phyloP scores from a whole-genome alignment of 495 filamentous ascomycete species.

The Endocarpon pusillum region DNA sequence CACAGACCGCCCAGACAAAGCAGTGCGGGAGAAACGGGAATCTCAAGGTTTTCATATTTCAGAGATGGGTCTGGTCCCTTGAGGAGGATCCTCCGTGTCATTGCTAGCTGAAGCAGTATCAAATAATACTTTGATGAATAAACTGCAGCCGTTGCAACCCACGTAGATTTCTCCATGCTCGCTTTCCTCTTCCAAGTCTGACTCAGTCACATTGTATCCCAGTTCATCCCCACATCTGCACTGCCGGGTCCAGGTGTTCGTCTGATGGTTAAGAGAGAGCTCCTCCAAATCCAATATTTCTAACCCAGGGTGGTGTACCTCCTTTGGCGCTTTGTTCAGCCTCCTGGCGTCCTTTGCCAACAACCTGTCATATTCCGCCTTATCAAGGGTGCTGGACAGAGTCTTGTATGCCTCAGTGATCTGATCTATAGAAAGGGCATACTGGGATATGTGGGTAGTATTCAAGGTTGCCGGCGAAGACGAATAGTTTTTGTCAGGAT shows the following conservation, averaged over 20 bases:
- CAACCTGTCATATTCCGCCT: slow-evolving; percentile 47
- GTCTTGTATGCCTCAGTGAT: slow-evolving; percentile 61
- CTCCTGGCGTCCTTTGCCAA: background rate
- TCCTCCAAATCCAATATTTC: slow-evolving; percentile 79
- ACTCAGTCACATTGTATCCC: slow-evolving; percentile 53
- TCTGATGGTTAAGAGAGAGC: slow-evolving; percentile 35
- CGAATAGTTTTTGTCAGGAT: slow-evolving; percentile 53
- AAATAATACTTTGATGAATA: slow-evolving; percentile 65
- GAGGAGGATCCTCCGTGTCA: too few species aligned
- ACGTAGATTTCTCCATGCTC: slow-evolving; percentile 50
- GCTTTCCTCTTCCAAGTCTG: slow-evolving; percentile 47
- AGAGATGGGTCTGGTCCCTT: too few species aligned
- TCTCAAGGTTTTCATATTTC: too few species aligned
- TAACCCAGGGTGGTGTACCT: slow-evolving; percentile 41
- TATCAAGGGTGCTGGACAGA: slow-evolving; percentile 39
- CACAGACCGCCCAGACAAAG: too few species aligned
- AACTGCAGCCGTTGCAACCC: slow-evolving; percentile 65
- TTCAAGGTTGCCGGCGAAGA: background rate
- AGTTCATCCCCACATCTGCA: slow-evolving; percentile 70
- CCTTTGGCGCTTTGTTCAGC: slow-evolving; percentile 10
- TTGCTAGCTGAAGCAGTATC: too few species aligned
- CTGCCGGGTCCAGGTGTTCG: slow-evolving; percentile 40
- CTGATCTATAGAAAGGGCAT: slow-evolving; percentile 44
- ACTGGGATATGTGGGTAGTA: too few species aligned
- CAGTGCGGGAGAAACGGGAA: too few species aligned